These are phyloP conservation scores for Trichoderma asperelloides DNA, from an alignment of 495 filamentous ascomycete genomes.

Conservation along the genomic window DNA sequence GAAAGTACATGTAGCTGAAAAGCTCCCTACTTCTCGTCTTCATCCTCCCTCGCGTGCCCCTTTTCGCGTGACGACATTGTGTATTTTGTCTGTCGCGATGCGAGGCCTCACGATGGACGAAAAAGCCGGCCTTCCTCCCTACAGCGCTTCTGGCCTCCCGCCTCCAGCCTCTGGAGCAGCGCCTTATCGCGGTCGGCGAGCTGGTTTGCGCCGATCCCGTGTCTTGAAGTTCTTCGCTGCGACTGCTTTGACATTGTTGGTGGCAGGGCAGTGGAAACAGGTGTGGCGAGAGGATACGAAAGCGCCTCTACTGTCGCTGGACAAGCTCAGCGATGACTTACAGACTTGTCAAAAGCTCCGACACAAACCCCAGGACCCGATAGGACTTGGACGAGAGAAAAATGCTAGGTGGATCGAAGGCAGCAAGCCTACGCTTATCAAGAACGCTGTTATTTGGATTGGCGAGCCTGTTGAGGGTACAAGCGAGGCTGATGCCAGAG, in stretches of 20 bases:
- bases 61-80: neutral
- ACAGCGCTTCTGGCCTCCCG: constrained; percentile 18
- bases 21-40: neutral
- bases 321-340: constrained; percentile 32
- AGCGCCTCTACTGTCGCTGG: constrained; percentile 23
- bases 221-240: constrained; percentile 25
- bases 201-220: constrained; percentile 25
- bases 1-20: too few species aligned
- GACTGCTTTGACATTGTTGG: constrained; percentile 34
- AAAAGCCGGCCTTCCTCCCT: constrained; percentile 23
- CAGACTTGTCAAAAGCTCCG: constrained; percentile 29
- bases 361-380: constrained; percentile 33
- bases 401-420: constrained; percentile 41
- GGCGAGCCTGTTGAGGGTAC: constrained; percentile 37
- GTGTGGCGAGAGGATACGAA: constrained; percentile 14
- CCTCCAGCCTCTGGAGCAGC: constrained; percentile 15
- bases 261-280: constrained; percentile 40
- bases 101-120: neutral
- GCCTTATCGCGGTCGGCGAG: constrained; percentile 11
- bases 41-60: neutral
- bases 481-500: constrained; percentile 31
- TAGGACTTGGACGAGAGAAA: constrained; percentile 34
- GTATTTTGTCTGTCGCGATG: neutral
- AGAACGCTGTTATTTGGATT: constrained; percentile 45
- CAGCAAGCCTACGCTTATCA: constrained; percentile 35